Evolutionary conservation across 768 basidiomycete genomes (phyloP).

Genomic region (Mycena filopes): DNA sequence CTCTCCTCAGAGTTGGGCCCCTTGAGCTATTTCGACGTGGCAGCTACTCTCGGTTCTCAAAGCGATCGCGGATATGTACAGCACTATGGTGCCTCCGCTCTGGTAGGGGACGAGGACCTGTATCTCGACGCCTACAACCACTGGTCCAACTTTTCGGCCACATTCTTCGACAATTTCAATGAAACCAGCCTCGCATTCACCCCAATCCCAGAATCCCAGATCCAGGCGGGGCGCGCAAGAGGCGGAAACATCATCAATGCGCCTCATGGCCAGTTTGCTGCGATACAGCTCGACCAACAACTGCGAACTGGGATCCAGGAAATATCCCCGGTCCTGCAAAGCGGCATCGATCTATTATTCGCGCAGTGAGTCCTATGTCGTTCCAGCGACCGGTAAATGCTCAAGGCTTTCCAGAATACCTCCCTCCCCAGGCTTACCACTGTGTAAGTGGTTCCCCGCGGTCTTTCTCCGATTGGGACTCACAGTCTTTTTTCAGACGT

Average conservation of each 20-base stretch:
- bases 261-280: slow-evolving; percentile 46
- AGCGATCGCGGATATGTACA: slow-evolving; percentile 45
- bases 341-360: slow-evolving; percentile 42
- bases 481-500: slow-evolving; percentile 24
- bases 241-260: slow-evolving; percentile 53
- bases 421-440: slow-evolving; percentile 42
- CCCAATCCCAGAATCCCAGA: slow-evolving; percentile 47
- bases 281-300: slow-evolving; percentile 46
- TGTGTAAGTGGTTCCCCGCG: background rate
- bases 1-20: slow-evolving; percentile 40
- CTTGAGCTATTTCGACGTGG: slow-evolving; percentile 49
- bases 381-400: background rate
- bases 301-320: slow-evolving; percentile 30
- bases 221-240: slow-evolving; percentile 43
- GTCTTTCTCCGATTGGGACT: background rate
- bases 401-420: slow-evolving; percentile 42
- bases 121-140: slow-evolving; percentile 46
- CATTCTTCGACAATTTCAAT: slow-evolving; percentile 38
- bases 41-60: slow-evolving; percentile 42
- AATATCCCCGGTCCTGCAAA: slow-evolving; percentile 38
- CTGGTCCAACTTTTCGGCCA: slow-evolving; percentile 44
- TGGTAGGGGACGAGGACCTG: slow-evolving; percentile 41
- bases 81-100: slow-evolving; percentile 50
- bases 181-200: slow-evolving; percentile 49
- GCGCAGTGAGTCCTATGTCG: slow-evolving; percentile 39